phyloP scores from a whole-genome alignment of 345 rosid species.

The Crucihimalaya himalaica region DNA sequence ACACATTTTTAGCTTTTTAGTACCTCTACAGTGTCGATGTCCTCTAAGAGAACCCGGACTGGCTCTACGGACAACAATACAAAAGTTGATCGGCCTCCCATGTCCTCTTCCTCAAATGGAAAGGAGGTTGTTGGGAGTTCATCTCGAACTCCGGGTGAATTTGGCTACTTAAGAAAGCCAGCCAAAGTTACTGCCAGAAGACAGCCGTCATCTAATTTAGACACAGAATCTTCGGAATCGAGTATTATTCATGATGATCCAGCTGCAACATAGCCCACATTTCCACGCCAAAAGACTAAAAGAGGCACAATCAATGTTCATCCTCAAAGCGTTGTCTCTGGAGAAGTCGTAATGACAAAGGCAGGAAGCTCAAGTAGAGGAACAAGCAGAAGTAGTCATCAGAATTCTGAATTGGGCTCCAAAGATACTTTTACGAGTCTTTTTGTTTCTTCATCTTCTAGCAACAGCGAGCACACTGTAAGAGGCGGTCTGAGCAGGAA shows the following conservation, averaged over 20 bases:
- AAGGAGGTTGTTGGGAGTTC: conserved; percentile 75
- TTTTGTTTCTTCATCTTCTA: conserved; percentile 47
- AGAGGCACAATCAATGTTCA: conserved; percentile 26
- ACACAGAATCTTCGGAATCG: conserved; percentile 65
- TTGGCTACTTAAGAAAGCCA: conserved; percentile 44
- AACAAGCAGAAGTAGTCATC: conserved; percentile 44
- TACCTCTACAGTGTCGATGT: too few species aligned
- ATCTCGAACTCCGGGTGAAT: conserved; percentile 44
- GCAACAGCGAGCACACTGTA: conserved; percentile 45
- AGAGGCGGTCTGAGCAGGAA: conserved; percentile 44
- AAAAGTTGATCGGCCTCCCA: conserved; percentile 18
- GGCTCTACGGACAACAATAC: conserved; percentile 51
- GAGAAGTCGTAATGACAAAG: conserved; percentile 37
- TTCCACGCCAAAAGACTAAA: conserved; percentile 26
- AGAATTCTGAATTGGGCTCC: conserved; percentile 43
- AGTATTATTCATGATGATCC: conserved; percentile 53
- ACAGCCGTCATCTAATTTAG: conserved; percentile 48
- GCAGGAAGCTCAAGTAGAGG: conserved; percentile 57
- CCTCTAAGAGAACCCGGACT: conserved; percentile 47
- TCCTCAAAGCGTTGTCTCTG: conserved; percentile 23
- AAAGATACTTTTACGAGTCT: conserved; percentile 21
- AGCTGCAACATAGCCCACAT: not conserved
- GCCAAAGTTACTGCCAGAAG: conserved; percentile 35
- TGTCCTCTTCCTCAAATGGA: conserved; percentile 48
- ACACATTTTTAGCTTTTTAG: too few species aligned